Evolutionary conservation across 768 basidiomycete genomes (phyloP).

Genomic region (Neoboletus brunneissimus): DNA sequence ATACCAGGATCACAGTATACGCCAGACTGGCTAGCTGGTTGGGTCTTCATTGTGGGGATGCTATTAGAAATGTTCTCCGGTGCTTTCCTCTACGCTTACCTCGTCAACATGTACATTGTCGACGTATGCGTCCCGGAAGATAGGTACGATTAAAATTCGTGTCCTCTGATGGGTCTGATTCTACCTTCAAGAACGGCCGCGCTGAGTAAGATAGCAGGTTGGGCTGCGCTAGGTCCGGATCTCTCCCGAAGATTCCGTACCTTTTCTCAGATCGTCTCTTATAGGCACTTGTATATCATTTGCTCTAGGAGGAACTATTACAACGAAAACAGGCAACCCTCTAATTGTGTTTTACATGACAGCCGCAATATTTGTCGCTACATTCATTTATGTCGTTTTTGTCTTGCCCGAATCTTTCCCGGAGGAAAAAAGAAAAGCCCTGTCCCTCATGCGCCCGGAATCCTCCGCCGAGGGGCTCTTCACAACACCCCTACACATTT

Average conservation of each 20-base stretch:
- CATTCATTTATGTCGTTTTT: slow-evolving; percentile 22
- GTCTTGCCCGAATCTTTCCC: slow-evolving; percentile 34
- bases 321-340: slow-evolving; percentile 23
- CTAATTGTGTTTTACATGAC: slow-evolving; percentile 24
- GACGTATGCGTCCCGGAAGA: slow-evolving; percentile 25
- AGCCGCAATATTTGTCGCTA: slow-evolving; percentile 8
- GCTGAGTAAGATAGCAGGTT: slow-evolving; percentile 29
- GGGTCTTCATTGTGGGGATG: slow-evolving; percentile 20
- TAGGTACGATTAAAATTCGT: slow-evolving; percentile 12
- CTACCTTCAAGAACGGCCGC: slow-evolving; percentile 20
- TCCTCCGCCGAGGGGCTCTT: neutral
- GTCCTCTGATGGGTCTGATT: slow-evolving; percentile 3
- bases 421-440: slow-evolving; percentile 19
- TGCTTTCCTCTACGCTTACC: slow-evolving; percentile 14
- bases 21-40: slow-evolving; percentile 14
- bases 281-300: slow-evolving; percentile 28
- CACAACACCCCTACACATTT: slow-evolving; percentile 1
- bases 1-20: slow-evolving; percentile 17
- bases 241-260: neutral
- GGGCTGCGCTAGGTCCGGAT: slow-evolving; percentile 27
- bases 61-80: slow-evolving; percentile 14
- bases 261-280: neutral
- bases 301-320: slow-evolving; percentile 30
- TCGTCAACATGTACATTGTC: slow-evolving; percentile 30
- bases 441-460: slow-evolving; percentile 8